Percentiles rank a stretch among this genome's conserved stretches.
phyloP scores from a whole-genome alignment of 345 rosid species.

The Laguncularia racemosa region DNA sequence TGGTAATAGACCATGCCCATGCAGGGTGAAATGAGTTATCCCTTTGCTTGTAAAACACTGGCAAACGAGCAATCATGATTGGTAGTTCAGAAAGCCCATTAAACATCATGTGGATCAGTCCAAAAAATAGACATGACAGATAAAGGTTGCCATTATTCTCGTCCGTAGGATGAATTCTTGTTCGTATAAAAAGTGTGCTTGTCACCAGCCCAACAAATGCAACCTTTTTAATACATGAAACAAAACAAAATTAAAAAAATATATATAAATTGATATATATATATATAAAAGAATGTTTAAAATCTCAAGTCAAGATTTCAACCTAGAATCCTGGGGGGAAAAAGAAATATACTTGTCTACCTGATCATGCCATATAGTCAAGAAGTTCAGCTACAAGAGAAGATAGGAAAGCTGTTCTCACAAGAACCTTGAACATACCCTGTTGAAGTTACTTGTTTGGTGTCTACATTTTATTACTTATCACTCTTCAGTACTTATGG shows the following conservation, averaged over 20 bases:
- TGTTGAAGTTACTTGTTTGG: too few relatives aligned
- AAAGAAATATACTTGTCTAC: too few relatives aligned
- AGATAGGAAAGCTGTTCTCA: too few relatives aligned
- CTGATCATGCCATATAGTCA: too few relatives aligned
- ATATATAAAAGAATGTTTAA: not conserved
- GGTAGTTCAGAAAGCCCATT: constrained; percentile 86
- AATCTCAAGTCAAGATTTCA: not conserved
- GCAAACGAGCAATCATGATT: constrained; percentile 75
- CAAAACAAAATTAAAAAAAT: not conserved
- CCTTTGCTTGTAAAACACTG: constrained; percentile 85
- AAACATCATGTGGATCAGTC: constrained; percentile 83
- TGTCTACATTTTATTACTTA: too few relatives aligned
- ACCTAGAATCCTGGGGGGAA: too few relatives aligned
- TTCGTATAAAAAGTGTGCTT: constrained; percentile 63
- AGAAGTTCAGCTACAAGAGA: too few relatives aligned
- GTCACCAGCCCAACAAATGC: constrained; percentile 80
- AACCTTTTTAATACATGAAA: constrained; percentile 38
- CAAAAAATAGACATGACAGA: constrained; percentile 74
- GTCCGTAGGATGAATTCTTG: constrained; percentile 71
- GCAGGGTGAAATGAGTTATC: constrained; percentile 90
- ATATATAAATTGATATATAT: too few relatives aligned
- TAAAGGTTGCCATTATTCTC: constrained; percentile 65
- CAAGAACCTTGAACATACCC: too few relatives aligned
- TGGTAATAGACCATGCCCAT: constrained; percentile 79
- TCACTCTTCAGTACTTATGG: too few relatives aligned